Evolutionary conservation across 768 basidiomycete genomes (phyloP).

Genomic region (Amanita inopinata): DNA sequence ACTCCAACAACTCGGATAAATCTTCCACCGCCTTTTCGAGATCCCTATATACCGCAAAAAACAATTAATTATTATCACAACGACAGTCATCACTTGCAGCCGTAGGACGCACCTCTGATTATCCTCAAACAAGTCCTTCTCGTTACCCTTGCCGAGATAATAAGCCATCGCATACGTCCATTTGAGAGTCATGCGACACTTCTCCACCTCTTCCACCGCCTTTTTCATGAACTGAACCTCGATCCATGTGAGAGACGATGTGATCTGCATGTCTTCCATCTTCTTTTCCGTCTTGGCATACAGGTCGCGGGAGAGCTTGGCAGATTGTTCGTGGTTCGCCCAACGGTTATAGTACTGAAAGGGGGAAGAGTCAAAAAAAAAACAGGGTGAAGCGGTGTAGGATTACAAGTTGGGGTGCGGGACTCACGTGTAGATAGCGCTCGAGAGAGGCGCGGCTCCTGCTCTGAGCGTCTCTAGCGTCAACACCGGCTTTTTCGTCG

Average conservation of each 20-base stretch:
- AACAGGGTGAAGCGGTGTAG: no score
- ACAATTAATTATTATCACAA: background rate
- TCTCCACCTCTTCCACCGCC: conserved; percentile 86
- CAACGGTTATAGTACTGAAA: conserved; percentile 97
- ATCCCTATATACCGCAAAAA: conserved; percentile 55
- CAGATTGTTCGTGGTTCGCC: conserved; percentile 99
- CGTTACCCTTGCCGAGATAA: conserved; percentile 82
- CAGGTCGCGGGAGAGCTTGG: conserved; percentile 86
- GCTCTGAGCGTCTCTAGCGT: conserved; percentile 88
- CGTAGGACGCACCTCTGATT: conserved; percentile 66
- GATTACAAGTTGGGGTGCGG: conserved; percentile 4
- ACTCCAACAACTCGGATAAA: conserved; percentile 85
- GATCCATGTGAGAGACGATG: conserved; percentile 91
- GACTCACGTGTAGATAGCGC: conserved; percentile 87
- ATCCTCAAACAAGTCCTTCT: conserved; percentile 95
- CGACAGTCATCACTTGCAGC: background rate
- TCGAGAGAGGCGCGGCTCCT: conserved; percentile 85
- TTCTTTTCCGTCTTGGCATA: conserved; percentile 97
- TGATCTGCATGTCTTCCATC: conserved; percentile 99
- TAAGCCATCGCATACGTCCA: conserved; percentile 99
- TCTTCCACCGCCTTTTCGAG: conserved; percentile 94
- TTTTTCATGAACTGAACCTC: conserved; percentile 99
- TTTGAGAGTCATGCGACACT: conserved; percentile 91
- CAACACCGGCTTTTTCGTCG: conserved; percentile 83
- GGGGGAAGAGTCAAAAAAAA: background rate